Evolutionary conservation across 2,329 filamentous ascomycete genomes (phyloP), one percentile per base, ranked within the genome.

Genomic region (Pseudogymnoascus pannorum): DNA sequence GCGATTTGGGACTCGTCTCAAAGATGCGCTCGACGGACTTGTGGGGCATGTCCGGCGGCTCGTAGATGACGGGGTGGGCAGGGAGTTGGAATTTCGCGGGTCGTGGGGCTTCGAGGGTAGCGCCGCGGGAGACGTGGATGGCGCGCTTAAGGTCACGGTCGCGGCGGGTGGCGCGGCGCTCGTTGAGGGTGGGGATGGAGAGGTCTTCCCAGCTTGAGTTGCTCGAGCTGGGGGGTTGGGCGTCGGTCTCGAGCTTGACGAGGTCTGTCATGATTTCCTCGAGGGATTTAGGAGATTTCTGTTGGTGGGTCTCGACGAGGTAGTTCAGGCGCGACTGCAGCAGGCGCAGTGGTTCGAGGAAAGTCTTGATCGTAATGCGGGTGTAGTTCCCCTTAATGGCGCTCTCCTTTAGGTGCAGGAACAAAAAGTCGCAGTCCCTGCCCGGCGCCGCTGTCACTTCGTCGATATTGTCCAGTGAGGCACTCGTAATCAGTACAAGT

Each of bases 201-300:
- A 92, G 77, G 67, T 97, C 91, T 70, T 97, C 92, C 92, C 92
- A 97, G 74, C 92, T 95, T 68, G 96, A 92, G 26, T 87, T 82
- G 65, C 88, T 92, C 1, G 89, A 88, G 64, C 87, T 91, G 64
- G 81, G 79, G 62, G 79, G 81, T 2, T 75, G 79, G 42, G 81
- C 79, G 16, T 79, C 79, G 58, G 77, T 79, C 69, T 96, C 92
- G 74, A 96, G 82, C 69, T 83, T 89, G 67, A 91, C 82, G 63
- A 99, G 76, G 0, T 84, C 80, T 58, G 83, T 84, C 66, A 97
- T 82, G 5, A 91, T 80, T 18, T 87, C 85, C 62, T 91, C 82
- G 1, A 92, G 75, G 3, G 81, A 80, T 72, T 86, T 82, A 2
- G 87, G 85, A 67, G 89, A 83, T 44, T 89, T 86, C 0, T 88